Base-by-base conservation (phyloP, 1,284 basidiomycete species). In the Sporisorium sorghi region DNA sequence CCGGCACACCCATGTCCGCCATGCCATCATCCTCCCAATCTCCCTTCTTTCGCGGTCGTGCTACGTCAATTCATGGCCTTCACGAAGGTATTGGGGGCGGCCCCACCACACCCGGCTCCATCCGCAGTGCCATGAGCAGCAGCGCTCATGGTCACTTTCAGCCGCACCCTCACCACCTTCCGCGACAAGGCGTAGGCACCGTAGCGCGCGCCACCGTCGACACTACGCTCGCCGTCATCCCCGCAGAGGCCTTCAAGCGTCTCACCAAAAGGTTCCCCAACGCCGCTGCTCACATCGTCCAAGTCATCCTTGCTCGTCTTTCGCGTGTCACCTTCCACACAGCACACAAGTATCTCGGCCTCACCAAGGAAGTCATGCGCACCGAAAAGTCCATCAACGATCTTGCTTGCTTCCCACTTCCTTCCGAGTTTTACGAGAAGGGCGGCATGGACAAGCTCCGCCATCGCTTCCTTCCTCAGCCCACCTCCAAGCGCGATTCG, bases 351-450 rank as follows among this genome's bases (percentile, higher is more conserved):
- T 99, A 97, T 84, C 89, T 99, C 9, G 96, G 96, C 2, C 85
- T 99, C 53, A 99, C 96, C 0, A 91, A 91, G 28, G 96, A 99
- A 85, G 93, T 99, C 12, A 90, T 99, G 55, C 90, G 94, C 28
- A 96, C 96, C 0, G 96, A 99, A 86, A 93, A 97, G 80, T 91
- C 93, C 0, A 94, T 99, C 84, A 99, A 99, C 81, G 91, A 94
- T 66, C 91, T 97, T 66, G 96, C 97, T 14, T 95, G 93, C 69
- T 93, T 97, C 84, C 95, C 96, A 5, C 88, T 99, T 0, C 95
- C 96, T 0, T 86, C 89, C 24, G 89, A 90, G 0, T 99, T 99
- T 86, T 99, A 98, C 83, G 92, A 94, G 82, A 90, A 92, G n/a
- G 93, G 93, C 8, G 96, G 96, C 2, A 89, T 99, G 80, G 90